These are phyloP conservation scores for Ceratobasidium sp. DNA, from an alignment of 1,284 basidiomycete genomes.

Conservation along the genomic window DNA sequence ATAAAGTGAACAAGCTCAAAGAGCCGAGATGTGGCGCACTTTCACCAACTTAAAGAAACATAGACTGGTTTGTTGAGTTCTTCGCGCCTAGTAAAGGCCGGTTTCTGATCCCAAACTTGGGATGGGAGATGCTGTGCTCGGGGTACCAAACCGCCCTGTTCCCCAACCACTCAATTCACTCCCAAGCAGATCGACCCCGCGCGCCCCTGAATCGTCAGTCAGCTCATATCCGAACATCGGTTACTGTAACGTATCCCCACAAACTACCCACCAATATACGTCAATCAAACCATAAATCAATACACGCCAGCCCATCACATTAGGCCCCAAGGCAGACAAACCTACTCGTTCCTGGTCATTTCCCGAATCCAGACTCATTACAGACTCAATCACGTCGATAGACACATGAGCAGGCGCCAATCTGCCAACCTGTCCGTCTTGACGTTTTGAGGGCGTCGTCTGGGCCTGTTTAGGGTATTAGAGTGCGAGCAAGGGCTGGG, in stretches of 20 bases:
- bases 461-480: constrained; percentile 64
- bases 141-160: no score
- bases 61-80: constrained; percentile 53
- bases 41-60: constrained; percentile 60
- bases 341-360: constrained; percentile 44
- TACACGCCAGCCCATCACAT: no score
- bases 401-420: constrained; percentile 64
- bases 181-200: no score
- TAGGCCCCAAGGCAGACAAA: no score
- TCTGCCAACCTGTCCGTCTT: constrained; percentile 57
- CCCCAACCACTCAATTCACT: no score
- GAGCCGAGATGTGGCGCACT: constrained; percentile 60
- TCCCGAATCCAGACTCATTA: constrained; percentile 54
- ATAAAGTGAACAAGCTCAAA: constrained; percentile 57
- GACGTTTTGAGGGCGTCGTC: constrained; percentile 68
- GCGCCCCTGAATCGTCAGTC: constrained; percentile 49
- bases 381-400: constrained; percentile 62
- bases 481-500: constrained; percentile 61
- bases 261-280: constrained; percentile 56
- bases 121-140: no score
- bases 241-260: constrained; percentile 62
- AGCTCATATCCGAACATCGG: constrained; percentile 61
- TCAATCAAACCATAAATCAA: constrained; percentile 43
- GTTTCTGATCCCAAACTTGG: no score
- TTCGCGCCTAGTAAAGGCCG: no score